phyloP scores from a whole-genome alignment of 1,284 basidiomycete species.

The Sporisorium exsertum region DNA sequence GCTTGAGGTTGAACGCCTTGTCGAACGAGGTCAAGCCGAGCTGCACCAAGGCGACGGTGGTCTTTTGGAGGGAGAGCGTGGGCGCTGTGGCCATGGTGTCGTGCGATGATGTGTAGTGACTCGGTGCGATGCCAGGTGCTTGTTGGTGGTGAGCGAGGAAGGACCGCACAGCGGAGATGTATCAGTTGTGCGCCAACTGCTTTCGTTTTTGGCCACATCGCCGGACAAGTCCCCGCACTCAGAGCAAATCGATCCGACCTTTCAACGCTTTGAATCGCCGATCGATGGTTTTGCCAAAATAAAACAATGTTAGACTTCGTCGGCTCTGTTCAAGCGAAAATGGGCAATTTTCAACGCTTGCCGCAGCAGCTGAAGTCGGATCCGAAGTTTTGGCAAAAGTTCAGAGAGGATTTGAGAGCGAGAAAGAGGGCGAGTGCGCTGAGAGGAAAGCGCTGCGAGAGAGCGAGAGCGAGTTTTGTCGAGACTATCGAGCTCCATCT shows the following conservation, averaged over 20 bases:
- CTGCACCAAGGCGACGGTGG: slow-evolving; percentile 62
- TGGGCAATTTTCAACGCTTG: too few relatives aligned
- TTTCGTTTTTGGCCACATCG: not conserved
- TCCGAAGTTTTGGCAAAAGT: slow-evolving; percentile 17
- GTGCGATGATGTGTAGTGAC: not conserved
- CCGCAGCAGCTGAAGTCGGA: too few relatives aligned
- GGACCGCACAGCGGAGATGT: not conserved
- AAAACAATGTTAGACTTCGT: too few relatives aligned
- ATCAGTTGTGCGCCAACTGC: not conserved
- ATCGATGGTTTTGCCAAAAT: too few relatives aligned
- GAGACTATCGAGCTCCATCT: slow-evolving; percentile 3
- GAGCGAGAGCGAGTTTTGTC: slow-evolving; percentile 1
- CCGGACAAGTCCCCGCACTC: too few relatives aligned
- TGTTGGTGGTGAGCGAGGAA: slow-evolving; percentile 2
- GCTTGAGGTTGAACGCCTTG: slow-evolving; percentile 62
- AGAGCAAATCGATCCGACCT: too few relatives aligned
- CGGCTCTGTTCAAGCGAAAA: too few relatives aligned
- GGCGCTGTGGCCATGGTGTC: slow-evolving; percentile 42
- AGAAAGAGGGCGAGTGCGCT: not conserved
- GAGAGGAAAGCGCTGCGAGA: too few relatives aligned
- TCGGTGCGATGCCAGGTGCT: not conserved
- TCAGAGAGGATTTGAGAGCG: not conserved
- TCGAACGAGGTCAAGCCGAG: slow-evolving; percentile 62
- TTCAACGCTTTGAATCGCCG: too few relatives aligned
- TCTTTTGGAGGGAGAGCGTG: slow-evolving; percentile 41